Evolutionary conservation across 2,329 filamentous ascomycete species (phyloP), one percentile per base, ranked within the genome.

Genomic region (Trichoderma arundinaceum): DNA sequence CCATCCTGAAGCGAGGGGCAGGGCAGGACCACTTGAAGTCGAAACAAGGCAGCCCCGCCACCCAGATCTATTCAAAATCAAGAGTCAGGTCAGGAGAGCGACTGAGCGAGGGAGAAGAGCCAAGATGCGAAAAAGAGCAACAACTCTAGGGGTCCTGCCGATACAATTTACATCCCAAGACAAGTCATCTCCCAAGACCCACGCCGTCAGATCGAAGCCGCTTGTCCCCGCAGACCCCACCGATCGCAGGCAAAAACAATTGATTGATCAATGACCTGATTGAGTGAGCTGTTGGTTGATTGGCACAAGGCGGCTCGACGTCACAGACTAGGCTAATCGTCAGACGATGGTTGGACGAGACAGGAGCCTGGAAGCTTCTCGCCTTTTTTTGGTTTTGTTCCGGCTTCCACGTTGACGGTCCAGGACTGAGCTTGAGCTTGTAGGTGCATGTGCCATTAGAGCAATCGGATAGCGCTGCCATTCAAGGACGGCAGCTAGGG

Each of bases 191-290:
- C 33, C 17, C 46, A 35, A 49, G 43, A 58, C 54, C 46, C 62
- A 58, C 52, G 53, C 39, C 46, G 54, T 52, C 53, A 65, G 62
- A 65, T 65, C 62, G 62, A 65, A 33, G 62, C 43, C 54, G 35
- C 46, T 7, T 33, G 41, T 13, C 44, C 53, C 62, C 62, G 62
- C 62, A 58, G 44, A 58, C 62, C 38, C 62, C 61, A 65, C 62
- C 62, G 53, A 58, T 65, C 59, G 38, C 49, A 43, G 13, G 13
- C 52, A 19, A 17, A 39, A 33, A 49, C n/a, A 28, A 38, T 53
- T 53, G 59, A 38, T 46, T 46, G 39, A 35, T 62, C 38, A 62
- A 53, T 63, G 59, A 22, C 15, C 33, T 46, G 13, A 17, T 17
- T 28, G 19, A 12, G 6, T 28, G 44, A 35, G 28, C 12, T 54